These are phyloP conservation scores for Chamaecrista fasciculata DNA, from an alignment of 306 rosid species.

Conservation along the genomic window DNA sequence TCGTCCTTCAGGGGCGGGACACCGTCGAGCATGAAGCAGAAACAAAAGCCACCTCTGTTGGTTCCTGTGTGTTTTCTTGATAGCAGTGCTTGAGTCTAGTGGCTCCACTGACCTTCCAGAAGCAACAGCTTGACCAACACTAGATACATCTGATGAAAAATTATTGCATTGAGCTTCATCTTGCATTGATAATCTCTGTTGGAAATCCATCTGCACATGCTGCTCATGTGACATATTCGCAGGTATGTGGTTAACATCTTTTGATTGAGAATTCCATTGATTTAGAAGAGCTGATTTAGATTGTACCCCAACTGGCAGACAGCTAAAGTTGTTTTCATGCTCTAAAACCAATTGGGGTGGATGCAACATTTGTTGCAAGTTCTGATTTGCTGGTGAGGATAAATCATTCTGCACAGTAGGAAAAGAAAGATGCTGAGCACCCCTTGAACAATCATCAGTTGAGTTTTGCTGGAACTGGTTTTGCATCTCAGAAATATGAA, in stretches of 20 bases:
- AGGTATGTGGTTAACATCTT: conserved; percentile 33
- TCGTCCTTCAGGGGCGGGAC: conserved; percentile 77
- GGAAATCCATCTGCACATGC: conserved; percentile 39
- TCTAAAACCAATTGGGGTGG: conserved; percentile 52
- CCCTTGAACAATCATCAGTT: conserved; percentile 54
- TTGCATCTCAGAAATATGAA: conserved; percentile 64
- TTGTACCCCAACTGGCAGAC: conserved; percentile 63
- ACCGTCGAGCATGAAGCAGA: conserved; percentile 78
- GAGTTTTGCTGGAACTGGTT: conserved; percentile 72
- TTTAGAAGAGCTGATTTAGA: conserved; percentile 43
- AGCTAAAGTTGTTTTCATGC: conserved; percentile 65
- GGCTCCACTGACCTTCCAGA: conserved; percentile 46
- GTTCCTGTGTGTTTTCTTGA: conserved; percentile 45
- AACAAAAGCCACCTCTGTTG: conserved; percentile 96
- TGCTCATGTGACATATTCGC: conserved; percentile 40
- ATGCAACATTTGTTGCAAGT: conserved; percentile 59
- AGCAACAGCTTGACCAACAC: conserved; percentile 55
- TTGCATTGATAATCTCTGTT: conserved; percentile 52
- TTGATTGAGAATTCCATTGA: conserved; percentile 43
- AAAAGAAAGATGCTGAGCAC: conserved; percentile 54
- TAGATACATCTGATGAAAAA: conserved; percentile 66
- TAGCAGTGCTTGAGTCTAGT: conserved; percentile 33
- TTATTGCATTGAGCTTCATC: conserved; percentile 86
- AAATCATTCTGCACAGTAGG: conserved; percentile 59
- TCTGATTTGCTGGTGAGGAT: conserved; percentile 55